A percentile compares a stretch with the other conserved stretches of the same genome.
phyloP scores from a whole-genome alignment of 768 basidiomycete species.

The Rhizopogon rudus region DNA sequence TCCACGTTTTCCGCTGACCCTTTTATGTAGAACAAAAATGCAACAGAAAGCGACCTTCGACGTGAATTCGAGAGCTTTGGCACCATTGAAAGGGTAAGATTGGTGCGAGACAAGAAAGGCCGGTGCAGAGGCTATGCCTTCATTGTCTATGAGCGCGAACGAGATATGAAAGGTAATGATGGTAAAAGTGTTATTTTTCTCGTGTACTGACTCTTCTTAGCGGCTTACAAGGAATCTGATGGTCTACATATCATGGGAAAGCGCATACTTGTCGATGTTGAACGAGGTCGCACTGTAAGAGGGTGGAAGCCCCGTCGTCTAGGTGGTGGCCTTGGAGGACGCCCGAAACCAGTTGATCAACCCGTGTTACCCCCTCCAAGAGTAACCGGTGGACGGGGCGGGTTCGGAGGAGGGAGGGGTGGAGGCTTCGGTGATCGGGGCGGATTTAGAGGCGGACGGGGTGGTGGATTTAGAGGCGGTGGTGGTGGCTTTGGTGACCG shows the following conservation, averaged over 20 bases:
- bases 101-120: conserved; percentile 87
- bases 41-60: conserved; percentile 87
- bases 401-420: conserved; percentile 29
- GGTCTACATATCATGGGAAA: conserved; percentile 95
- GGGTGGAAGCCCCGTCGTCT: conserved; percentile 98
- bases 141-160: conserved; percentile 94
- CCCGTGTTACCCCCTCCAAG: conserved; percentile 25
- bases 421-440: conserved; percentile 32
- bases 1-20: conserved; percentile 10
- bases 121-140: conserved; percentile 93
- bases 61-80: conserved; percentile 96
- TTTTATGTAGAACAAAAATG: conserved; percentile 72
- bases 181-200: conserved; percentile 6
- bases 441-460: conserved; percentile 33
- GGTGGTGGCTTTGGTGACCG: conserved; percentile 30
- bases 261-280: conserved; percentile 94
- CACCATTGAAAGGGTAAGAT: conserved; percentile 88
- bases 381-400: conserved; percentile 33
- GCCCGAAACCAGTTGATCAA: conserved; percentile 74
- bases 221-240: conserved; percentile 98
- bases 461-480: conserved; percentile 31
- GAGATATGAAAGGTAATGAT: conserved; percentile 93
- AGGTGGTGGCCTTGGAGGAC: conserved; percentile 98
- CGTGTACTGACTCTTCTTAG: conserved; percentile 32
- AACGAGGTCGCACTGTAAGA: conserved; percentile 94